Conservation (phyloP, 1,139 yeast species). For the Taphrina flavorubra region DNA sequence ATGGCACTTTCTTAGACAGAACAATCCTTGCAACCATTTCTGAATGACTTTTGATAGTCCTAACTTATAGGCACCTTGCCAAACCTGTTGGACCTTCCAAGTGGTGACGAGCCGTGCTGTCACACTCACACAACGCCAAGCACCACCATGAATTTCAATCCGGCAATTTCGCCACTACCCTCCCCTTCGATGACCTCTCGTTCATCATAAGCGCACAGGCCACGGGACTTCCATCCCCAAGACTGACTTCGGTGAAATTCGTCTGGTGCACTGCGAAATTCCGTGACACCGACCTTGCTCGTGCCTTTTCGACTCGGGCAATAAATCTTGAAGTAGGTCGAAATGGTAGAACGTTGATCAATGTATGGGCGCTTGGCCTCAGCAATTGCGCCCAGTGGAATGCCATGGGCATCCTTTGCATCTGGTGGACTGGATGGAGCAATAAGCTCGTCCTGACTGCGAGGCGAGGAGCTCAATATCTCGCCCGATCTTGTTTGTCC, state of each 20-base stretch:
- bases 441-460: neutral
- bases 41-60: neutral
- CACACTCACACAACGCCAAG: slow-evolving; percentile 55
- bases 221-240: slow-evolving; percentile 64
- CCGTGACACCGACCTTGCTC: slow-evolving; percentile 56
- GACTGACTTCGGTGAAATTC: slow-evolving; percentile 60
- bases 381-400: slow-evolving; percentile 15
- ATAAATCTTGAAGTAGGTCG: slow-evolving; percentile 60
- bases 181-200: slow-evolving; percentile 27
- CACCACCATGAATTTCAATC: slow-evolving; percentile 58
- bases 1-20: too few species aligned
- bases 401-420: slow-evolving; percentile 29
- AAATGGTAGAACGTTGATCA: slow-evolving; percentile 57
- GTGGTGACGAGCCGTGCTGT: neutral
- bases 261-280: slow-evolving; percentile 61
- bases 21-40: neutral
- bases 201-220: slow-evolving; percentile 53
- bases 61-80: neutral
- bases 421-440: slow-evolving; percentile 1
- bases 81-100: neutral
- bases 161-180: slow-evolving; percentile 53
- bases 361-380: slow-evolving; percentile 46
- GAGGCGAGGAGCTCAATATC: slow-evolving; percentile 41
- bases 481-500: slow-evolving; percentile 14
- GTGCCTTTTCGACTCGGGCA: slow-evolving; percentile 58